These are phyloP conservation scores for Periconia digitata DNA, from an alignment of 2,329 filamentous ascomycete genomes.

Conservation along the genomic window DNA sequence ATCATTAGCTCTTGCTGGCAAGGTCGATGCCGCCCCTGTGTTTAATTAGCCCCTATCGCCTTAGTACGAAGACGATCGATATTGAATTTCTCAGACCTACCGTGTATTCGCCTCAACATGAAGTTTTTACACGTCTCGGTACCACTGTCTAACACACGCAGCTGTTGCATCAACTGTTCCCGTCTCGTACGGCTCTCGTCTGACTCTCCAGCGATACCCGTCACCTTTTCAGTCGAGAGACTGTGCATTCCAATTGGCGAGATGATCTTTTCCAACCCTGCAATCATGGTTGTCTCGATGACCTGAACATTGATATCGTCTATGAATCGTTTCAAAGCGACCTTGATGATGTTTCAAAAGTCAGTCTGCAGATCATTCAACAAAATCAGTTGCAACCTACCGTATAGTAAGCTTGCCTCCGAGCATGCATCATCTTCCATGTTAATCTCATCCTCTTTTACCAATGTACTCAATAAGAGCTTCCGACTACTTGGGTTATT, in stretches of 20 bases:
- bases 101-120: slow-evolving; percentile 4
- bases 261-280: slow-evolving; percentile 42
- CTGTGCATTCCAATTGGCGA: slow-evolving; percentile 42
- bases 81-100: too few species aligned
- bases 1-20: too few species aligned
- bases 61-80: too few species aligned
- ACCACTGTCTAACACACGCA: slow-evolving; percentile 43
- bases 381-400: slow-evolving; percentile 18
- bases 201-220: slow-evolving; percentile 46
- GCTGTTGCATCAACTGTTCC: slow-evolving; percentile 41
- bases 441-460: slow-evolving; percentile 27
- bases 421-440: slow-evolving; percentile 42
- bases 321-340: slow-evolving; percentile 49
- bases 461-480: background rate
- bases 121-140: slow-evolving; percentile 45
- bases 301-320: slow-evolving; percentile 49
- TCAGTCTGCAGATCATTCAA: too few species aligned
- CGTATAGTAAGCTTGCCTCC: slow-evolving; percentile 50
- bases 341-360: slow-evolving; percentile 28
- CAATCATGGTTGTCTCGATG: slow-evolving; percentile 46
- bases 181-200: slow-evolving; percentile 42
- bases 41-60: too few species aligned
- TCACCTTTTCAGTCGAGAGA: slow-evolving; percentile 42
- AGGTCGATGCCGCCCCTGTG: too few species aligned
- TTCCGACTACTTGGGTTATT: background rate